A percentile compares a stretch with the other conserved stretches of the same genome.
Evolutionary conservation across 78 protist genomes (phyloP).

Genomic region (Cavenderia fasciculata): DNA sequence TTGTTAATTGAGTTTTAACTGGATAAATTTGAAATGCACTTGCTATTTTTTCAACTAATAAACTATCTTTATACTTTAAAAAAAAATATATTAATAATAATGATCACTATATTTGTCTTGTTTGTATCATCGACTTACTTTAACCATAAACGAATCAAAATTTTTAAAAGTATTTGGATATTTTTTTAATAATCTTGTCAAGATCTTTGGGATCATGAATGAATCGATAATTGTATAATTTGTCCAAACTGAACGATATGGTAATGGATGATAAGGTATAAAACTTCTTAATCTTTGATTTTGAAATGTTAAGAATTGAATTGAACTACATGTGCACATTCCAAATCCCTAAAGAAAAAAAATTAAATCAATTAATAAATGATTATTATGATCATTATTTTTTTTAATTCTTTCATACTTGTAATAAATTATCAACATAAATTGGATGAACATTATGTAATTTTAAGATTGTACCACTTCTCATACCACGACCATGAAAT

Average conservation of each 20-base stretch:
- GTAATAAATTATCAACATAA: background rate
- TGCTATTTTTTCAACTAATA: slow-evolving; percentile 32
- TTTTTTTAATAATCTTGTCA: background rate
- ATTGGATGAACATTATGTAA: slow-evolving; percentile 49
- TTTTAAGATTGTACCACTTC: slow-evolving; percentile 16
- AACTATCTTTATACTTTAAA: background rate
- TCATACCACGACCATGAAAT: slow-evolving; percentile 45
- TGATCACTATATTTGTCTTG: background rate
- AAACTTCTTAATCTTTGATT: slow-evolving; percentile 1
- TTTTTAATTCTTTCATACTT: background rate
- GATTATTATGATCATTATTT: background rate
- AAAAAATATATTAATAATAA: background rate
- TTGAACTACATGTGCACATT: slow-evolving; percentile 24
- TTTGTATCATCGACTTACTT: background rate
- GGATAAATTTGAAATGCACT: slow-evolving; percentile 6
- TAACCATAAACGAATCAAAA: background rate
- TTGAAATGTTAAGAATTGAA: slow-evolving; percentile 18
- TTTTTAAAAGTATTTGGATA: slow-evolving; percentile 8
- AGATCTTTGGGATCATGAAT: background rate
- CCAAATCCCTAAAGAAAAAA: slow-evolving; percentile 10
- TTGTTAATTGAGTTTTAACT: background rate
- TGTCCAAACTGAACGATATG: slow-evolving; percentile 1
- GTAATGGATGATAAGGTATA: background rate
- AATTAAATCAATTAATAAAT: background rate
- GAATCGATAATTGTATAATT: slow-evolving; percentile 43